Conservation (phyloP, 768 basidiomycete species). For the Amanita exitialis region DNA sequence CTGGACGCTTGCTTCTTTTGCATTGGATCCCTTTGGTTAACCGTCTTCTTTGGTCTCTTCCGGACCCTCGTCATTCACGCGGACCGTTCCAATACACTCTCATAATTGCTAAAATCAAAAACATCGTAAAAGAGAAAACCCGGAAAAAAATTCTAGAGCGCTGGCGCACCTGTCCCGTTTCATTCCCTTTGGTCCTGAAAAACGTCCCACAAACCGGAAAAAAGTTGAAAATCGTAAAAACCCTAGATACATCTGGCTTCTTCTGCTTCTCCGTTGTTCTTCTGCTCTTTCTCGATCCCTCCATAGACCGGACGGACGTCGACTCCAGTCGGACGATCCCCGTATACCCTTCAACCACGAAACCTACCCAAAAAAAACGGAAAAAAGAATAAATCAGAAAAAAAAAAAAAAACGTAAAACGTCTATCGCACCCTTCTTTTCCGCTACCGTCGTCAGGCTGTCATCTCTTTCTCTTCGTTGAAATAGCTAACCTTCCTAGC, state of each 20-base stretch:
- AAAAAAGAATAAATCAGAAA: background rate
- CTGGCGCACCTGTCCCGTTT: background rate
- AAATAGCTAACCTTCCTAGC: background rate
- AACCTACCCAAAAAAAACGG: background rate
- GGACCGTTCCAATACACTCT: background rate
- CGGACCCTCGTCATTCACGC: too few species aligned
- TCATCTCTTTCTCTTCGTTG: background rate
- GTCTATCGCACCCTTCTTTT: background rate
- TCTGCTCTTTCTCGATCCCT: too few species aligned
- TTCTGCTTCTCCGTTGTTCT: too few species aligned
- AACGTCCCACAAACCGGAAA: too few species aligned
- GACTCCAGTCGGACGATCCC: too few species aligned
- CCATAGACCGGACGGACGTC: too few species aligned
- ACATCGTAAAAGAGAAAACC: background rate
- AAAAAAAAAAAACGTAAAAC: background rate
- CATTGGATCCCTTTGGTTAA: too few species aligned
- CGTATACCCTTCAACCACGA: background rate
- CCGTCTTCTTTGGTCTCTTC: too few species aligned
- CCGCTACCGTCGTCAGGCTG: too few species aligned
- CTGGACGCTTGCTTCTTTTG: too few species aligned
- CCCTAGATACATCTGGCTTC: background rate
- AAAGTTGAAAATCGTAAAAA: background rate
- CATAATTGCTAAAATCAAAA: background rate
- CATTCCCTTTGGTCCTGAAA: too few species aligned
- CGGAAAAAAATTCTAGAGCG: background rate